Conservation (phyloP, 108 stramenopile genomes). For the Pseudonitzschia pungens region DNA sequence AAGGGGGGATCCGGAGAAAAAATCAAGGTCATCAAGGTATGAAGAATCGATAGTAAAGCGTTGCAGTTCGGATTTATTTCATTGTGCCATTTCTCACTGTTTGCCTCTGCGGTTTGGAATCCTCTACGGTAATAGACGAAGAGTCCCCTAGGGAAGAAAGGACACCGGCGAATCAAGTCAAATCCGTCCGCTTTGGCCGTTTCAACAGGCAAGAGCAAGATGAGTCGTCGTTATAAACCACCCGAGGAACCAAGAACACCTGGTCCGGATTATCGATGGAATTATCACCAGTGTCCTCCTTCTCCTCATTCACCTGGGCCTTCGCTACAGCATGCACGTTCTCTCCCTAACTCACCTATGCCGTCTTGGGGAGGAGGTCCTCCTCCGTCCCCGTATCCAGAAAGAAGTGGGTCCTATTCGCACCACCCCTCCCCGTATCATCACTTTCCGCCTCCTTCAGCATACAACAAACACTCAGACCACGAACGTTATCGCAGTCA, state of each 20-base stretch:
- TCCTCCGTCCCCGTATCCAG: background rate
- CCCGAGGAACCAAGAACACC: constrained; percentile 13
- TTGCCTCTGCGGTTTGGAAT: background rate
- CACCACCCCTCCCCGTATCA: background rate
- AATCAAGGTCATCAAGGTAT: constrained; percentile 5
- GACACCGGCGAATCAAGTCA: constrained; percentile 32
- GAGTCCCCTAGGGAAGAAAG: constrained; percentile 23
- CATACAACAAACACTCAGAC: constrained; percentile 11
- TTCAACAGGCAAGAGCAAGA: background rate
- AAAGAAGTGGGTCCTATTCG: constrained; percentile 19
- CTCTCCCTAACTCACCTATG: constrained; percentile 35
- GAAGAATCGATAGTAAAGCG: background rate
- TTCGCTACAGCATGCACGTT: constrained; percentile 10
- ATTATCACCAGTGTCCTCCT: constrained; percentile 12
- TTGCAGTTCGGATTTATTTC: background rate
- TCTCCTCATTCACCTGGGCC: constrained; percentile 31
- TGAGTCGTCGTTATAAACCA: background rate
- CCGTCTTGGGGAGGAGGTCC: constrained; percentile 22
- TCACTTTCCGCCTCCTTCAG: constrained; percentile 8
- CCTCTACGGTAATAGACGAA: constrained; percentile 4
- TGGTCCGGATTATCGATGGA: constrained; percentile 14
- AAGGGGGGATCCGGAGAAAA: constrained; percentile 5
- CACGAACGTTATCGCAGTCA: constrained; percentile 6
- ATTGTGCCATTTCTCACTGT: constrained; percentile 9
- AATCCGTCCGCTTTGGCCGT: constrained; percentile 26